Base-by-base conservation (phyloP, 768 basidiomycete genomes). In the Rhizopogon vesiculosus region DNA sequence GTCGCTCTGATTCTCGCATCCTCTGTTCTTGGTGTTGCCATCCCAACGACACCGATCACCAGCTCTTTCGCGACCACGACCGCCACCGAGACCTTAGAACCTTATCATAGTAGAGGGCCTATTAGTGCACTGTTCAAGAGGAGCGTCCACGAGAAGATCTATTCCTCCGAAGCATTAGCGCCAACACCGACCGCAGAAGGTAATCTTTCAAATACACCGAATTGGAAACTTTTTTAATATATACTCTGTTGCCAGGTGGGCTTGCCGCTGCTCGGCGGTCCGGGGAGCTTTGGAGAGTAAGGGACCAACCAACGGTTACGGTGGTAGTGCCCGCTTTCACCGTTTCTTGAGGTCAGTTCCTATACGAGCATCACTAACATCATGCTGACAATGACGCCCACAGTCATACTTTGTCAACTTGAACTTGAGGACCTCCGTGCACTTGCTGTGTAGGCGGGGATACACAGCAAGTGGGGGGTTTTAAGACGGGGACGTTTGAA, bases 11-110 rank as follows among this genome's bases (percentile, higher is more conserved):
- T 39, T 28, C 29, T 62, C n/a, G 53, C 54, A 51, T 62, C 60
- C 9, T 40, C 56, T 50, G 50, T 56, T n/a, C 44, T 66, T 35
- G 54, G 60, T 49, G 62, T 45, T 29, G 45, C 56, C 1, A 31
- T 64, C 16, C 53, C 65, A 38, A 10, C 29, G 1, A 52, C 53
- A 31, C 33, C 19, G 1, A 12, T 3, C 31, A 33, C 31, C 7
- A 33, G 31, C 31, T 33, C 8, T 33, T 8, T 9, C 7, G 8
- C 3, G 31, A 38, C 35, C 35, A 10, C 35, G 12, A 38, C 35
- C 12, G 5, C 35, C 12, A 38, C 35, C 13, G 35, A 38, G 4
- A 13, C 13, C 13, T 3, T 5, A 38, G 9, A 38, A 10, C 5
- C 35, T 5, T 5, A 12, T 13, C 10, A 12, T 5, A 38, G 5